Evolutionary conservation across 164 flowering plant species (phyloP).

Genomic region (Vitis cinerea): DNA sequence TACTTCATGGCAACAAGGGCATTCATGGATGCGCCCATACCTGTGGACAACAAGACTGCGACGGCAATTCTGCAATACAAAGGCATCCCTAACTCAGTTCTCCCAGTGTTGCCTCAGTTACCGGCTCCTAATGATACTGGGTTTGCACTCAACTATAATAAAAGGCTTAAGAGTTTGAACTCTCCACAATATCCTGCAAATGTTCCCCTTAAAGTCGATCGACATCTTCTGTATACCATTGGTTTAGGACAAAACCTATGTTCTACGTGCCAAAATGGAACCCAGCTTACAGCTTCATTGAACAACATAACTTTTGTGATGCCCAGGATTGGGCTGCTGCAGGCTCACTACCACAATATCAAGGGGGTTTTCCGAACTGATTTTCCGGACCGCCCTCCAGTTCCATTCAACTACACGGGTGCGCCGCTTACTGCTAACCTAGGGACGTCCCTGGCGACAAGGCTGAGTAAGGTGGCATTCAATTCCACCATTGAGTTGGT

Average conservation of each 20-base stretch:
- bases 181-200: slow-evolving; percentile 9
- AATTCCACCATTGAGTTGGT: slow-evolving; percentile 23
- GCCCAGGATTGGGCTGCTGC: slow-evolving; percentile 23
- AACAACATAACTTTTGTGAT: slow-evolving; percentile 29
- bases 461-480: slow-evolving; percentile 15
- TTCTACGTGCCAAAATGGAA: slow-evolving; percentile 21
- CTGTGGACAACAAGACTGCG: slow-evolving; percentile 35
- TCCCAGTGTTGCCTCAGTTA: slow-evolving; percentile 6
- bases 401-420: slow-evolving; percentile 23
- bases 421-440: slow-evolving; percentile 17
- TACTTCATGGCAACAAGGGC: slow-evolving; percentile 31
- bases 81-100: slow-evolving; percentile 19
- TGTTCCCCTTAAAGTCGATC: slow-evolving; percentile 20
- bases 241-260: slow-evolving; percentile 24
- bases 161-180: slow-evolving; percentile 14
- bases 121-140: slow-evolving; percentile 19
- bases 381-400: slow-evolving; percentile 23
- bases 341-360: slow-evolving; percentile 19
- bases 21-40: slow-evolving; percentile 32
- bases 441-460: slow-evolving; percentile 15
- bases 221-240: slow-evolving; percentile 16
- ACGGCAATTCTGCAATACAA: slow-evolving; percentile 31
- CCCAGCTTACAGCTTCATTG: slow-evolving; percentile 10
- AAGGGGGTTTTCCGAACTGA: slow-evolving; percentile 20
- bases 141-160: slow-evolving; percentile 9